phyloP scores from a whole-genome alignment of 192 early-diverging fungal genomes.

The Backusella morwellensis region DNA sequence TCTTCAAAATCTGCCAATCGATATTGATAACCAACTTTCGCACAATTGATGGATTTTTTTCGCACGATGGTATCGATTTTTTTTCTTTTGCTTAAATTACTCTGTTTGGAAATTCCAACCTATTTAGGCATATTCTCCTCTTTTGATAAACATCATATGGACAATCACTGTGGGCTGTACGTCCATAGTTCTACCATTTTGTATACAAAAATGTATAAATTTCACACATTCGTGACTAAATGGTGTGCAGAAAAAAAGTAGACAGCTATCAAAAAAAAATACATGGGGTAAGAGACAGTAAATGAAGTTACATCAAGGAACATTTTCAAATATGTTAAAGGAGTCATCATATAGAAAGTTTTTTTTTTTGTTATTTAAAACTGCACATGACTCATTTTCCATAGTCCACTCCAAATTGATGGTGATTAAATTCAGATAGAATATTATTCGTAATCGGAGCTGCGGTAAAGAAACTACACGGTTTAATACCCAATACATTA shows the following conservation, averaged over 20 bases:
- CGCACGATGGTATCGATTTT: not conserved
- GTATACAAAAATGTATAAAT: not conserved
- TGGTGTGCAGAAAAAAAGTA: not conserved
- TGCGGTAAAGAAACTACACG: not conserved
- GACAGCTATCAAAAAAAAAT: not conserved
- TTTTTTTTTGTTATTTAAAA: not conserved
- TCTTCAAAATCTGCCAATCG: not conserved
- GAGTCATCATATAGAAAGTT: not conserved
- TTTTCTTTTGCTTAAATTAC: not conserved
- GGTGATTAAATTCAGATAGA: not conserved
- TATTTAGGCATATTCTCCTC: slow-evolving; percentile 3
- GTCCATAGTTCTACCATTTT: not conserved
- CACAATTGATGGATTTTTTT: not conserved
- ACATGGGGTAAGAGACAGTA: not conserved
- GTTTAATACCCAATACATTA: not conserved
- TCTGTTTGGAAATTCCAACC: slow-evolving; percentile 2
- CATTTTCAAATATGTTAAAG: not conserved
- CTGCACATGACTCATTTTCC: slow-evolving; percentile 1
- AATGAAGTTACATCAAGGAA: not conserved
- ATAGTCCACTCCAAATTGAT: not conserved
- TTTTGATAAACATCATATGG: not conserved
- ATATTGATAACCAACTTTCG: not conserved
- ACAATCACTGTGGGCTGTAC: not conserved
- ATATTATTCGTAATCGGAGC: slow-evolving; percentile 5
- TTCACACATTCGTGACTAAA: not conserved